phyloP scores from a whole-genome alignment of 2,329 filamentous ascomycete species.

The Myriosclerotinia duriaeana region DNA sequence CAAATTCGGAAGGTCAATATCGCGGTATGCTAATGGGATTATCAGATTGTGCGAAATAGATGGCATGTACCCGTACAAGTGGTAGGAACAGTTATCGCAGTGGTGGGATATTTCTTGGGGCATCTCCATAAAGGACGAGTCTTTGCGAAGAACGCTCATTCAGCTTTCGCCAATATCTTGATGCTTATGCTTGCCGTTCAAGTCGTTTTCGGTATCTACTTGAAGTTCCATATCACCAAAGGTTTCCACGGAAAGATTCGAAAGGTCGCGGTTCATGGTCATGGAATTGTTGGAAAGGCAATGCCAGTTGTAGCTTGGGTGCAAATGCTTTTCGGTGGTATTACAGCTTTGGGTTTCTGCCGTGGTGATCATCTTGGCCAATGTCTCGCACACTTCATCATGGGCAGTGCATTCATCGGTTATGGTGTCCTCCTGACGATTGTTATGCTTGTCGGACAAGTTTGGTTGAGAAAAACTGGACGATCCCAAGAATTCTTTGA shows the following conservation, averaged over 20 bases:
- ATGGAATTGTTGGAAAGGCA: slow-evolving; percentile 80
- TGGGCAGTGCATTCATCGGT: slow-evolving; percentile 94
- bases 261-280: slow-evolving; percentile 66
- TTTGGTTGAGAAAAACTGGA: slow-evolving; percentile 78
- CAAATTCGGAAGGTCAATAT: not conserved
- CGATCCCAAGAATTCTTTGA: slow-evolving; percentile 97
- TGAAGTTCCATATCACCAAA: slow-evolving; percentile 84
- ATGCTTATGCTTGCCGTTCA: slow-evolving; percentile 79
- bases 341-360: slow-evolving; percentile 89
- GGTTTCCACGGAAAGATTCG: slow-evolving; percentile 80
- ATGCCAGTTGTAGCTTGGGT: slow-evolving; percentile 87
- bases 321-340: slow-evolving; percentile 95
- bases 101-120: slow-evolving; percentile 86
- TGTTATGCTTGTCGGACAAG: slow-evolving; percentile 81
- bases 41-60: slow-evolving; percentile 78
- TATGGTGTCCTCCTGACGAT: slow-evolving; percentile 89
- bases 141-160: slow-evolving; percentile 79
- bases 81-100: slow-evolving; percentile 69
- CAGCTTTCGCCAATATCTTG: slow-evolving; percentile 73
- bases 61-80: slow-evolving; percentile 93
- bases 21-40: slow-evolving; percentile 13
- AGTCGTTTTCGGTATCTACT: slow-evolving; percentile 77
- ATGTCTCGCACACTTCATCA: slow-evolving; percentile 95
- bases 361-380: slow-evolving; percentile 88
- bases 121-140: slow-evolving; percentile 87